These are phyloP conservation scores for Venustampulla echinocandica DNA, from an alignment of 495 filamentous ascomycete species.

Conservation along the genomic window DNA sequence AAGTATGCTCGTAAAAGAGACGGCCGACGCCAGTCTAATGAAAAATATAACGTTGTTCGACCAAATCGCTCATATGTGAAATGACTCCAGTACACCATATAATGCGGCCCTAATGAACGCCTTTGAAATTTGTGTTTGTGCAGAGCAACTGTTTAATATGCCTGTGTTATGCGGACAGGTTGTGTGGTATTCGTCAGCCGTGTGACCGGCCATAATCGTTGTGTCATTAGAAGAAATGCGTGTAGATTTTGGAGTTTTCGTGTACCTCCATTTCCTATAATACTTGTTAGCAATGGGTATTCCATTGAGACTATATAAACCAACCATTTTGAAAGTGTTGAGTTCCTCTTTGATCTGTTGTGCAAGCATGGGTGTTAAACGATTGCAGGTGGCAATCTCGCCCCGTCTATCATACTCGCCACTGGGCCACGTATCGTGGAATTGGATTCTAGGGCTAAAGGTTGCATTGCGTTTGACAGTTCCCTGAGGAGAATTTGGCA, in stretches of 20 bases:
- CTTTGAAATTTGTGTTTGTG: constrained; percentile 28
- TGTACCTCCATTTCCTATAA: constrained; percentile 99
- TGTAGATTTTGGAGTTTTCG: constrained; percentile 96
- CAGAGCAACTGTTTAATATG: constrained; percentile 19
- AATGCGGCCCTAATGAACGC: constrained; percentile 28
- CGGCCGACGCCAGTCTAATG: constrained; percentile 20
- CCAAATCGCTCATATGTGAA: constrained; percentile 24
- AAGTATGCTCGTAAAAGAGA: constrained; percentile 16
- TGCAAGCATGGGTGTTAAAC: constrained; percentile 89
- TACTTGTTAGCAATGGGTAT: constrained; percentile 20
- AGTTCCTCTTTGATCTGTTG: constrained; percentile 99
- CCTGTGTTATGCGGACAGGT: constrained; percentile 13
- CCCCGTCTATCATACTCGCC: constrained; percentile 94
- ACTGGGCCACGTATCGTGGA: constrained; percentile 92
- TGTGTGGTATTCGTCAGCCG: constrained; percentile 16
- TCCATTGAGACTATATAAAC: constrained; percentile 20
- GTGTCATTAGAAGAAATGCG: constrained; percentile 83
- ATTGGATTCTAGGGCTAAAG: constrained; percentile 89
- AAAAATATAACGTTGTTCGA: constrained; percentile 23
- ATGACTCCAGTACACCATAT: constrained; percentile 23
- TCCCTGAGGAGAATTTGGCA: constrained; percentile 67
- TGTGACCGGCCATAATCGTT: constrained; percentile 18
- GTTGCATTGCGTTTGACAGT: constrained; percentile 61
- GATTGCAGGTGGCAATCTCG: constrained; percentile 96
- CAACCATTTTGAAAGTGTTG: constrained; percentile 98